These are phyloP conservation scores for Cenococcum geophilum DNA, from an alignment of 495 filamentous ascomycete species.

Conservation along the genomic window DNA sequence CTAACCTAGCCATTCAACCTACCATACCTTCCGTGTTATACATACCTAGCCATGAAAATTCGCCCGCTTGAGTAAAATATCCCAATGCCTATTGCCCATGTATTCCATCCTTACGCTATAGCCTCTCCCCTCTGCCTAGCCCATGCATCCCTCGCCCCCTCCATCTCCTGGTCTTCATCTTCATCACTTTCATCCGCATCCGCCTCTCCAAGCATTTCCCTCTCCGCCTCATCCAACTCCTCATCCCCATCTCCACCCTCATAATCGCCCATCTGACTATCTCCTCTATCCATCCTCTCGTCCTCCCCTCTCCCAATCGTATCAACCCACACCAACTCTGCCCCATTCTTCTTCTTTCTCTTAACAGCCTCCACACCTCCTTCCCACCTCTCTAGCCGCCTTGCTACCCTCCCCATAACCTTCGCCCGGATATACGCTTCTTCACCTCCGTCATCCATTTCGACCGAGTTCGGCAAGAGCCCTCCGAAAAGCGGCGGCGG, in stretches of 20 bases:
- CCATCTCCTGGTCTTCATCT: slow-evolving; percentile 11
- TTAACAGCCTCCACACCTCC: slow-evolving; percentile 12
- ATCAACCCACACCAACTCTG: slow-evolving; percentile 8
- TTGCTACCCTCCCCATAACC: slow-evolving; percentile 21
- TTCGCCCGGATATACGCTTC: slow-evolving; percentile 30
- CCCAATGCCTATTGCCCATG: slow-evolving; percentile 25
- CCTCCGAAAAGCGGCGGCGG: slow-evolving; percentile 21
- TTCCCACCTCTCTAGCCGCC: slow-evolving; percentile 37
- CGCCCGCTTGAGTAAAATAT: slow-evolving; percentile 2
- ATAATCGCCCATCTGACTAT: slow-evolving; percentile 7
- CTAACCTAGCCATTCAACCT: too few relatives aligned
- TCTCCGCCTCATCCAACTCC: slow-evolving; percentile 1
- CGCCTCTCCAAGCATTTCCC: slow-evolving; percentile 10
- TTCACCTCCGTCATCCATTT: slow-evolving; percentile 35
- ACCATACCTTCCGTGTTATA: too few relatives aligned
- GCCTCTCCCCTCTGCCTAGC: background rate
- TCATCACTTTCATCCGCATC: slow-evolving; percentile 5
- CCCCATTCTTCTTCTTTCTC: slow-evolving; percentile 16
- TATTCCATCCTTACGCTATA: slow-evolving; percentile 9
- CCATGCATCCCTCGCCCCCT: background rate
- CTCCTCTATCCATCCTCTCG: slow-evolving; percentile 10
- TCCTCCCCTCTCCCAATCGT: slow-evolving; percentile 8
- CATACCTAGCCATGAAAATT: too few relatives aligned
- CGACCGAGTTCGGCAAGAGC: slow-evolving; percentile 21
- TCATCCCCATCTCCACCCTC: background rate